Conservation (phyloP, 371 early-diverging fungal species). For the Zancudomyces culisetae region DNA sequence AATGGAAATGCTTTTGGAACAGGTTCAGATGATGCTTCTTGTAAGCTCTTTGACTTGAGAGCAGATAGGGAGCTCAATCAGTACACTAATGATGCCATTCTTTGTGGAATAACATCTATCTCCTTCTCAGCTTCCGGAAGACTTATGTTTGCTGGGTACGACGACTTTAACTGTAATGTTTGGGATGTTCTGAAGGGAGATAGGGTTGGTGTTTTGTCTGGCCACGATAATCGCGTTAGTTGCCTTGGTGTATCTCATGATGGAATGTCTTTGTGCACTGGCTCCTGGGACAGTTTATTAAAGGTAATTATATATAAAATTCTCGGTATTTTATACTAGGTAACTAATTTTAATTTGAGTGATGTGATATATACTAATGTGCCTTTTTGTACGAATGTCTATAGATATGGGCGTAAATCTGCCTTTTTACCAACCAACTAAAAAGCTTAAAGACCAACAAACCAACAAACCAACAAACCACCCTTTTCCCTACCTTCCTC, state of each 20-base stretch:
- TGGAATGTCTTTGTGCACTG: constrained; percentile 94
- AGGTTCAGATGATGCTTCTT: constrained; percentile 93
- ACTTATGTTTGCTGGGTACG: constrained; percentile 90
- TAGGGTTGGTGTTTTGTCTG: constrained; percentile 77
- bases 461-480: too few relatives aligned
- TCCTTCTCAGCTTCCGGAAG: constrained; percentile 89
- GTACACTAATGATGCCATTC: constrained; percentile 84
- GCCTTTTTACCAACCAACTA: too few relatives aligned
- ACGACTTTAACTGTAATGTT: constrained; percentile 92
- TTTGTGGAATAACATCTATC: constrained; percentile 91
- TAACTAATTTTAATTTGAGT: background rate
- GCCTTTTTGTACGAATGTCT: background rate
- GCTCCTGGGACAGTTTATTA: constrained; percentile 88
- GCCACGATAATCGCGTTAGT: constrained; percentile 94
- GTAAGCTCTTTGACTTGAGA: constrained; percentile 87
- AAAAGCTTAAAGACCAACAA: too few relatives aligned
- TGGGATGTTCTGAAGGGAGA: constrained; percentile 95
- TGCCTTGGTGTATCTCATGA: constrained; percentile 88
- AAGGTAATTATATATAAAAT: constrained; percentile 37
- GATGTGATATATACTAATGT: background rate
- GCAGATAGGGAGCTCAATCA: constrained; percentile 90
- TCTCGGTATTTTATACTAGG: background rate
- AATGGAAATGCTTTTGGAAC: constrained; percentile 91
- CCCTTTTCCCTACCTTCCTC: too few relatives aligned
- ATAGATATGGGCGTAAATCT: too few relatives aligned